These are phyloP conservation scores for Dillenia turbinata DNA, from an alignment of 164 flowering plant genomes.

Conservation along the genomic window DNA sequence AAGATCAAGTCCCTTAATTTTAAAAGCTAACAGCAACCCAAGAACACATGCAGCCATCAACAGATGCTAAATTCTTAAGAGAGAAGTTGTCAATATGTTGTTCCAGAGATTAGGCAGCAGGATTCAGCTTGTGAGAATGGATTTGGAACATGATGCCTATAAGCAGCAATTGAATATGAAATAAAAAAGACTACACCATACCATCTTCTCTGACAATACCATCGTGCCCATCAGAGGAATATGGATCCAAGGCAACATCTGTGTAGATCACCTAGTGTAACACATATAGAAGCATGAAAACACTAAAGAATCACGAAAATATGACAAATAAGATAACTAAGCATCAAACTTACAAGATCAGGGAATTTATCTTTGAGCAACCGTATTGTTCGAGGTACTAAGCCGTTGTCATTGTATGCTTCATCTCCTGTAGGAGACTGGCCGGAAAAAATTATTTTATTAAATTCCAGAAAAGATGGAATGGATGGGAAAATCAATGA, in stretches of 20 bases:
- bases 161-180: too few relatives aligned
- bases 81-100: too few relatives aligned
- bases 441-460: conserved; percentile 8
- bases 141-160: too few relatives aligned
- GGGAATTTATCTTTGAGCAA: conserved; percentile 87
- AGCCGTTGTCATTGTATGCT: conserved; percentile 88
- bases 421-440: conserved; percentile 95
- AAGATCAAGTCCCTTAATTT: background rate
- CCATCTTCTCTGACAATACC: conserved; percentile 99
- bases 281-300: conserved; percentile 2
- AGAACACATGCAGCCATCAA: too few relatives aligned
- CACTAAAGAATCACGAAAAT: background rate
- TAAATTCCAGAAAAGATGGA: background rate
- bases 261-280: conserved; percentile 80
- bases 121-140: too few relatives aligned
- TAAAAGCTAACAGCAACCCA: too few relatives aligned
- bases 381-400: conserved; percentile 80
- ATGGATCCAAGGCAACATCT: conserved; percentile 97
- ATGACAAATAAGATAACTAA: background rate
- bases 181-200: conserved; percentile 21
- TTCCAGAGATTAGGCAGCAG: too few relatives aligned
- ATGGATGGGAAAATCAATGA: background rate
- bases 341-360: conserved; percentile 68
- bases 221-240: conserved; percentile 96
- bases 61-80: too few relatives aligned